phyloP scores from a whole-genome alignment of 176 grass and related monocot genomes.

The Rhynchospora breviuscula region DNA sequence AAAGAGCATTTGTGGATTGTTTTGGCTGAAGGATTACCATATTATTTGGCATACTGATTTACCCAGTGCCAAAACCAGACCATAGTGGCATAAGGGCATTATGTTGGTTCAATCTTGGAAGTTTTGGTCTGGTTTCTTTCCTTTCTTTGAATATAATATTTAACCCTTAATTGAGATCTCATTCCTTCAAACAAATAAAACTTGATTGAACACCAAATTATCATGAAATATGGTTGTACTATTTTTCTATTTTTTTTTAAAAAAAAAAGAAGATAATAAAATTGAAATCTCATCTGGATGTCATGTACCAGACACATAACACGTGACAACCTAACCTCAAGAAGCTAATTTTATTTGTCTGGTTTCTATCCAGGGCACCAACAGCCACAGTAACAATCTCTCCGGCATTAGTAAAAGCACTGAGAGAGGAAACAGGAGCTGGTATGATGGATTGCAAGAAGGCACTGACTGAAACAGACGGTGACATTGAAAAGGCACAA shows the following conservation, averaged over 20 bases:
- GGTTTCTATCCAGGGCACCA: slow-evolving; percentile 50
- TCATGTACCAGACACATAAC: neutral
- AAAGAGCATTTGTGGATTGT: neutral
- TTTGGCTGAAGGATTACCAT: neutral
- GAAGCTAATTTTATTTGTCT: too few relatives aligned
- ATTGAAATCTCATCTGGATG: neutral
- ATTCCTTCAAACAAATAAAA: neutral
- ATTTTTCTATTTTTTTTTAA: too few relatives aligned
- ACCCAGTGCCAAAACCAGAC: neutral
- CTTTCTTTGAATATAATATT: neutral
- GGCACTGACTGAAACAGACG: slow-evolving; percentile 65
- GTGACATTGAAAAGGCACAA: slow-evolving; percentile 75
- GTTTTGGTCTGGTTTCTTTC: neutral
- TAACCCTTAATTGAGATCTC: neutral
- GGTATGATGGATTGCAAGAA: slow-evolving; percentile 99
- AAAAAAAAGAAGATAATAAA: neutral
- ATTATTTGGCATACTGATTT: neutral
- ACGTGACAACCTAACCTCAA: too few relatives aligned
- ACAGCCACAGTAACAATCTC: slow-evolving; percentile 43
- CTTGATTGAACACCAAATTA: neutral
- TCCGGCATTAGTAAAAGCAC: slow-evolving; percentile 84
- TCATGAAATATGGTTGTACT: neutral
- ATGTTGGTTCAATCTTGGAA: neutral
- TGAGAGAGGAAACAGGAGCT: slow-evolving; percentile 90
- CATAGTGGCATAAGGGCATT: too few relatives aligned